Evolutionary conservation across 352 stramenopile species (phyloP).

Genomic region (Globisporangium nagaii): DNA sequence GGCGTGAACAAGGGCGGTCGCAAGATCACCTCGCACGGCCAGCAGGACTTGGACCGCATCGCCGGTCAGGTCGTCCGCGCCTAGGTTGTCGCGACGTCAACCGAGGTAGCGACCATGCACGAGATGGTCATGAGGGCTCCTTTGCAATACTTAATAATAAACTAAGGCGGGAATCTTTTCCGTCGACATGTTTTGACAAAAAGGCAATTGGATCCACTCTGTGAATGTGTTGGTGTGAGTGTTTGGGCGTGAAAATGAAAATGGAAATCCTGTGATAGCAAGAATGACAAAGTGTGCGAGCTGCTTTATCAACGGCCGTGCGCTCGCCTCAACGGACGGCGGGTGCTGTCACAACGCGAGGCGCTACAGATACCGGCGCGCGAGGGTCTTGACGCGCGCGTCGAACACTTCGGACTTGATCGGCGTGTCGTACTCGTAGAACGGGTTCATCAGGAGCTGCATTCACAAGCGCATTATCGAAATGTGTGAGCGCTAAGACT

Average conservation of each 20-base stretch:
- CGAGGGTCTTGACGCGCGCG: constrained; percentile 84
- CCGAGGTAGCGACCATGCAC: not conserved
- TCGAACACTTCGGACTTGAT: constrained; percentile 94
- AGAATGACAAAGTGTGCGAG: too few relatives aligned
- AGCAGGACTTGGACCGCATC: constrained; percentile 99
- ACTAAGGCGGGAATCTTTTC: constrained; percentile 19
- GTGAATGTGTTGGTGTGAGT: not conserved
- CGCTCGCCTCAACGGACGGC: too few relatives aligned
- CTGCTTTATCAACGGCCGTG: too few relatives aligned
- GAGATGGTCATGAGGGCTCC: constrained; percentile 36
- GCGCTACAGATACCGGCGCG: constrained; percentile 80
- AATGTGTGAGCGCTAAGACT: too few relatives aligned
- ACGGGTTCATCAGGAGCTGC: constrained; percentile 94
- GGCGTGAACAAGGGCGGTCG: constrained; percentile 92
- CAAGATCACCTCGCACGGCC: constrained; percentile 94
- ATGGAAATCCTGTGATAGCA: too few relatives aligned
- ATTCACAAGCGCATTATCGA: not conserved
- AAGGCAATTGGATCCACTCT: constrained; percentile 10
- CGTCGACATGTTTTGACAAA: constrained; percentile 6
- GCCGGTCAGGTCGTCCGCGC: constrained; percentile 90
- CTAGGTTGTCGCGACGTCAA: constrained; percentile 43
- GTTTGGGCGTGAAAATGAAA: not conserved
- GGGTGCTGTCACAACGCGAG: not conserved
- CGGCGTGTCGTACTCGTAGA: constrained; percentile 94
- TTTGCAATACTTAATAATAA: constrained; percentile 46